Conservation (phyloP, 805 yeast species). For the Yarrowia bubula region DNA sequence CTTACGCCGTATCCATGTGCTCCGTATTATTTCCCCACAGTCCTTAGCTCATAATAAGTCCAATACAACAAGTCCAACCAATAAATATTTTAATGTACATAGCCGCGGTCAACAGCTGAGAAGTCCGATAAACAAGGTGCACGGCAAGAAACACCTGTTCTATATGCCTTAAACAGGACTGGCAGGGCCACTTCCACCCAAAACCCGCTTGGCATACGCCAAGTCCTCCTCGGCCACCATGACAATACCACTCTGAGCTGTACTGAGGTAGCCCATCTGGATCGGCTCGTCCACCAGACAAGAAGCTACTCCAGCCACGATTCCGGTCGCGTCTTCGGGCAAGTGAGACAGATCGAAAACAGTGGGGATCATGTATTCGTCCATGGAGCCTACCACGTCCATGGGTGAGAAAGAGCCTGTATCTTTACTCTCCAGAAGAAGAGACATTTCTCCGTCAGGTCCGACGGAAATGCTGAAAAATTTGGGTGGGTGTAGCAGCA, state of each 20-base stretch:
- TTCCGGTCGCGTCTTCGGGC: conserved; percentile 62
- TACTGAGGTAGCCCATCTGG: conserved; percentile 55
- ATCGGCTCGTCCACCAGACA: conserved; percentile 46
- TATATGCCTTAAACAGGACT: neutral
- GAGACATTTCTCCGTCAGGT: conserved; percentile 37
- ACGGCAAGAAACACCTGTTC: neutral
- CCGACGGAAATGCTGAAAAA: conserved; percentile 34
- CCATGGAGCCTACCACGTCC: conserved; percentile 55
- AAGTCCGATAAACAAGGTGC: too few relatives aligned
- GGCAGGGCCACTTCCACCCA: conserved; percentile 4
- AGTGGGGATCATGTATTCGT: conserved; percentile 57
- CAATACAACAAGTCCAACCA: neutral
- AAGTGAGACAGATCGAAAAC: conserved; percentile 52
- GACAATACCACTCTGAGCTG: conserved; percentile 59
- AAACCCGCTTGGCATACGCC: conserved; percentile 15
- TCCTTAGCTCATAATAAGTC: too few relatives aligned
- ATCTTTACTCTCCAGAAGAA: conserved; percentile 34
- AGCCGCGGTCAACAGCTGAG: neutral
- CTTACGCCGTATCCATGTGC: too few relatives aligned
- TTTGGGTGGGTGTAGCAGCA: conserved; percentile 37
- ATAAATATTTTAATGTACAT: conserved; percentile 24
- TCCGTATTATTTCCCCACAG: too few relatives aligned
- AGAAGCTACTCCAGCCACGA: conserved; percentile 63
- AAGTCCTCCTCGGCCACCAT: conserved; percentile 54
- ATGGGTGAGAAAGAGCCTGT: conserved; percentile 46